Evolutionary conservation across 352 stramenopile species (phyloP).

Genomic region (Globisporangium radiosum): DNA sequence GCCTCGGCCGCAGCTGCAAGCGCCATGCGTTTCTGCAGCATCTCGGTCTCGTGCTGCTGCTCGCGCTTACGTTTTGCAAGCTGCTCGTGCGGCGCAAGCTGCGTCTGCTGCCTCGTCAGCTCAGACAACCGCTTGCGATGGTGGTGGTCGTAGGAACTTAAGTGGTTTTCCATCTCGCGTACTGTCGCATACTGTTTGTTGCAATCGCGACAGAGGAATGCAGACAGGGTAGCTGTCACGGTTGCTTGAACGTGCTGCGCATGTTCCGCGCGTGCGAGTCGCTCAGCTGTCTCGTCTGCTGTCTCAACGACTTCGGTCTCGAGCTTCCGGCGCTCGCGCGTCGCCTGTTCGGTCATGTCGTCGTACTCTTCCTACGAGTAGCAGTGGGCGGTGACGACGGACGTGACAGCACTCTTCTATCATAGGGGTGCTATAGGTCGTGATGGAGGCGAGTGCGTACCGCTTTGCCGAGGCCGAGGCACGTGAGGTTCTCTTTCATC

Average conservation of each 20-base stretch:
- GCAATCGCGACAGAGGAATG: constrained; percentile 52
- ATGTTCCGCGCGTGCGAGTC: constrained; percentile 21
- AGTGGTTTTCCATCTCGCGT: constrained; percentile 62
- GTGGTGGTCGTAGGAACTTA: constrained; percentile 74
- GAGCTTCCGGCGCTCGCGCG: constrained; percentile 42
- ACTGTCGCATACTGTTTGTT: constrained; percentile 71
- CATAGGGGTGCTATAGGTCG: neutral
- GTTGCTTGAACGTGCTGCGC: constrained; percentile 23
- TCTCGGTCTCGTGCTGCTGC: constrained; percentile 23
- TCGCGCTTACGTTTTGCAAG: constrained; percentile 26
- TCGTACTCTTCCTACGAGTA: constrained; percentile 46
- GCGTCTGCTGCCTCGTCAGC: constrained; percentile 21
- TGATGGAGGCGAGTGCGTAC: constrained; percentile 10
- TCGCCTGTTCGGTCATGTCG: constrained; percentile 39
- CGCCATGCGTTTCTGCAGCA: constrained; percentile 33
- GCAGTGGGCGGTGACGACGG: neutral
- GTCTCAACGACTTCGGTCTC: constrained; percentile 43
- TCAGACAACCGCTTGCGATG: constrained; percentile 47
- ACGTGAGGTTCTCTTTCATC: constrained; percentile 56
- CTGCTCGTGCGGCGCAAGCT: constrained; percentile 10
- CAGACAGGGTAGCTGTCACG: constrained; percentile 36
- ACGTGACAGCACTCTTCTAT: constrained; percentile 10
- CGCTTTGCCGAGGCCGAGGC: constrained; percentile 52
- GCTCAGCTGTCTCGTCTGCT: constrained; percentile 18
- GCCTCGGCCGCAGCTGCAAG: constrained; percentile 12